These are phyloP conservation scores for Zymoseptoria pseudotritici DNA, from an alignment of 2,329 filamentous ascomycete species.

Conservation along the genomic window DNA sequence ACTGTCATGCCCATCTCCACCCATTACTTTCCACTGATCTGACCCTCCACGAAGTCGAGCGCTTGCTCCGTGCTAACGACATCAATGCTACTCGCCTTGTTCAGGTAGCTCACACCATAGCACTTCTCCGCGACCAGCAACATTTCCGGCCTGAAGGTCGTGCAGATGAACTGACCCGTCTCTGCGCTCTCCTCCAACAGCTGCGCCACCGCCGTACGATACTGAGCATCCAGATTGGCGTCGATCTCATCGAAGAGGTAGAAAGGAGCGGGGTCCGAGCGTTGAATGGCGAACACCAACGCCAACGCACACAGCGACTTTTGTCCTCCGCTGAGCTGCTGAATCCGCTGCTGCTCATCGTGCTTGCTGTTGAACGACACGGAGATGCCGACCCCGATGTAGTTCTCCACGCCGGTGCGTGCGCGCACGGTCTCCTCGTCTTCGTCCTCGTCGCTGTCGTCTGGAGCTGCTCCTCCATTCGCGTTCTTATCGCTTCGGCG, in stretches of 20 bases:
- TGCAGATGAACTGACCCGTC: constrained; percentile 86
- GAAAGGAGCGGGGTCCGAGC: constrained; percentile 93
- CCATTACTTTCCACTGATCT: constrained; percentile 35
- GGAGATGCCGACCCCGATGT: constrained; percentile 90
- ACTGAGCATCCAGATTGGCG: constrained; percentile 95
- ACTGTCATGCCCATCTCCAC: neutral
- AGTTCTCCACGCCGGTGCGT: constrained; percentile 68
- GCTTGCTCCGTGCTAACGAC: constrained; percentile 83
- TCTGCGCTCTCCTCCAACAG: constrained; percentile 59
- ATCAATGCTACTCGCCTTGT: constrained; percentile 91
- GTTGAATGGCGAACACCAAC: constrained; percentile 96
- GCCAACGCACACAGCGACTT: constrained; percentile 95
- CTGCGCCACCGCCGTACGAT: constrained; percentile 87
- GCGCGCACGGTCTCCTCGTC: constrained; percentile 48
- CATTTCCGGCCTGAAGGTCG: constrained; percentile 96
- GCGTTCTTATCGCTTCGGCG: constrained; percentile 69
- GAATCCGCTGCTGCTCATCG: constrained; percentile 95
- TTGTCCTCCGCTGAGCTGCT: constrained; percentile 93
- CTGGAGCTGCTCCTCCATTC: constrained; percentile 43
- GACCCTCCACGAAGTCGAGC: constrained; percentile 87
- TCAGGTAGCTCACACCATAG: constrained; percentile 86
- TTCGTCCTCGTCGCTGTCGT: constrained; percentile 40
- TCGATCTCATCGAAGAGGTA: constrained; percentile 99
- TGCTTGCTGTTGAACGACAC: constrained; percentile 99
- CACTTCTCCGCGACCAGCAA: constrained; percentile 92